Evolutionary conservation across 2,329 filamentous ascomycete species (phyloP).

Genomic region (Xenoacremonium recifei): DNA sequence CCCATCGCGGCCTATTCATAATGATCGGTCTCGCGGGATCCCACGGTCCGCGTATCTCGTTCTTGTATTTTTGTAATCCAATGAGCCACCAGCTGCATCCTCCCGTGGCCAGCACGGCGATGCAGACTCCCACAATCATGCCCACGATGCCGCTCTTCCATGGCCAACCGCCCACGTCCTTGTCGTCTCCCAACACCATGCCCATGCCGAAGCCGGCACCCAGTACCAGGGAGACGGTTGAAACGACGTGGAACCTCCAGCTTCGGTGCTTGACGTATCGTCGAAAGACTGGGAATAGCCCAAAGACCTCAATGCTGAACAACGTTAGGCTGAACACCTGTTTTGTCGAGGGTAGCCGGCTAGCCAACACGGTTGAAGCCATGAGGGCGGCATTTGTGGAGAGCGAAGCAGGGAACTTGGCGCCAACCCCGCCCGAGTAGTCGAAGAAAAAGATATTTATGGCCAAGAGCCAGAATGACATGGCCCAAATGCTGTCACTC

Average conservation of each 20-base stretch:
- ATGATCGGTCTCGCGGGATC: constrained; percentile 90
- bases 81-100: constrained; percentile 98
- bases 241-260: constrained; percentile 74
- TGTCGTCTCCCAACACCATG: constrained; percentile 50
- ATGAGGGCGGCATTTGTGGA: constrained; percentile 96
- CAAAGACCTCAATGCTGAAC: constrained; percentile 97
- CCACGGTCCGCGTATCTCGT: constrained; percentile 97
- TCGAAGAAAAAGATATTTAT: constrained; percentile 99
- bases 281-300: constrained; percentile 95
- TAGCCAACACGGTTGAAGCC: constrained; percentile 92
- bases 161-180: constrained; percentile 39
- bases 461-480: constrained; percentile 87
- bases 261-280: constrained; percentile 79
- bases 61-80: constrained; percentile 96
- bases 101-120: constrained; percentile 79
- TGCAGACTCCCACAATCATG: constrained; percentile 70
- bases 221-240: constrained; percentile 75
- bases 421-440: constrained; percentile 70
- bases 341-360: constrained; percentile 81
- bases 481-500: constrained; percentile 94
- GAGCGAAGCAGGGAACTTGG: constrained; percentile 69
- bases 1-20: constrained; percentile 61
- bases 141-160: constrained; percentile 65
- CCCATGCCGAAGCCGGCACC: constrained; percentile 78
- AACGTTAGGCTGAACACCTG: constrained; percentile 94